Evolutionary conservation across 495 filamentous ascomycete genomes (phyloP), one percentile per base, ranked within the genome.

Genomic region (Jackrogersella minutella): DNA sequence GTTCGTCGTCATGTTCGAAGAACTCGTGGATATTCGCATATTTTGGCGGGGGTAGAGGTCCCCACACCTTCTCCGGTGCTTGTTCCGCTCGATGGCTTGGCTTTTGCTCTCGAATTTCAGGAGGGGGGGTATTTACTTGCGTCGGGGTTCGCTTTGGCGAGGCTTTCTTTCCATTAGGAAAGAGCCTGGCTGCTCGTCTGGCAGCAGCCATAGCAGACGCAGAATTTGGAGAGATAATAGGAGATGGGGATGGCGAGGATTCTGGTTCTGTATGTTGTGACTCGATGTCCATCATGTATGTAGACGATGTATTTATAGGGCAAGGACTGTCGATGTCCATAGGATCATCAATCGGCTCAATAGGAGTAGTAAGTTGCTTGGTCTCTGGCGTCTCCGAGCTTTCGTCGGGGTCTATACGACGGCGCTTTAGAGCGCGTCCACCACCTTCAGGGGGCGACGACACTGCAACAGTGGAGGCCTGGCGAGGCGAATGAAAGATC

Each of bases 1-100:
- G 30, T 13, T 63, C 54, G 8, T 68, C 30, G 31, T 74, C 69
- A 5, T 72, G 65, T 5, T 66, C 63, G 34, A 74, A 72, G 28
- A 72, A 72, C 14, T 72, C 69, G 1, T 39, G 66, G 22, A 68
- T 58, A 28, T 58, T 49, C 11, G 28, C 16, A 19, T 67, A 72
- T 39, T 58, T 69, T 13, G 66, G 66, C 5, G 55, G 43, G 40
- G 50, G 50, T 33, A 61, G 36, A 46, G 55, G 60, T 16, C 13
- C 13, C 59, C 66, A 61, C 3, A 14, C 5, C 4, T 2, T n/a
- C 8, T 69, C 26, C 11, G 39, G 16, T 13, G 19, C n/a, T 7
- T 17, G n/a, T 17, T 33, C 28, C 14, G 28, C 10, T 39, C 50
- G 24, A 11, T 28, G 43, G 52, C 22, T 53, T n/a, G 40, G 41